Base-by-base conservation (phyloP, 768 basidiomycete species). In the Amanita brunnescens region DNA sequence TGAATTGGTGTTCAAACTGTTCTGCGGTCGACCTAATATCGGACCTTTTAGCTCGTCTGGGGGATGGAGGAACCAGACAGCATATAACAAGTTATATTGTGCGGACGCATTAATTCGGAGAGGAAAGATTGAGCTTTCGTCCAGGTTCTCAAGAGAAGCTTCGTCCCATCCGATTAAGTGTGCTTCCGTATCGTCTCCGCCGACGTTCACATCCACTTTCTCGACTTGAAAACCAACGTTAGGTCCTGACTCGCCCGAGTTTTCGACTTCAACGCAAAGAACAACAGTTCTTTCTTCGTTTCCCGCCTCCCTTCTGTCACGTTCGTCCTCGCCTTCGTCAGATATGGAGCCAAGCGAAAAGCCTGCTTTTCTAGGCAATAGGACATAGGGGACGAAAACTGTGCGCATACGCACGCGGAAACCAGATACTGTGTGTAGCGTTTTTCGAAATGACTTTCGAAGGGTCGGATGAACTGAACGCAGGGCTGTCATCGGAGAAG, bases 331-430 rank as follows among this genome's bases (percentile, higher is more conserved):
- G 5, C 72, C 72, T 3, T 62, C 52, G 3, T 63, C 62, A 10
- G 62, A 58, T 10, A 59, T 48, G 7, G 52, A 55, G 9, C 56
- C 59, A 10, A 62, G 57, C 12, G 59, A 47, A 5, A 51, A 55
- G 10, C 55, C 60, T 33, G 67, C 64, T 14, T 57, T 58, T 29
- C 75, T 75, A 1, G 81, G 79, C 3, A 91, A 68, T 40, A 91
- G 72, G 18, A 93, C 78, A 57, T 90, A 85, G 0, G 93, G 93
- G 9, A 94, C 83, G 56, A 93, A 91, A 5, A 92, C 86, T 0
- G 91, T 93, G n/a, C 91, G 79, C 93, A 95, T 95, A 30, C 91
- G 82, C 21, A 96, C 87, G 18, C 83, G 77, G 65, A 96, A 87
- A 3, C 91, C 92, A 23, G 88, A 87, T 3, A 85, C 81, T 0